Evolutionary conservation across 305 asterid genomes (phyloP).

Genomic region (Salvia sclarea): DNA sequence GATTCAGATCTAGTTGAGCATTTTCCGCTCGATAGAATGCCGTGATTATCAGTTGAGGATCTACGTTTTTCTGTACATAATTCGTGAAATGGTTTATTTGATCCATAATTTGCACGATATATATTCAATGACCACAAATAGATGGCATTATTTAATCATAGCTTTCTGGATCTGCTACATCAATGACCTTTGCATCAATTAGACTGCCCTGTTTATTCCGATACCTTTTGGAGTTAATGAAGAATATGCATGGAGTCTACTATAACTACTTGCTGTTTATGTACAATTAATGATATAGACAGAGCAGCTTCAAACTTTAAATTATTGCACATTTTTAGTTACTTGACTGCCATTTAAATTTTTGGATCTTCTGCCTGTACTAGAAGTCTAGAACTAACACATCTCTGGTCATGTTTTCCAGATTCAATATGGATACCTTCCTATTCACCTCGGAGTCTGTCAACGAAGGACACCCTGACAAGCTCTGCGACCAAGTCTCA

Average conservation of each 20-base stretch:
- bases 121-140: not conserved
- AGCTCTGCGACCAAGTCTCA: slow-evolving; percentile 93
- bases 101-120: not conserved
- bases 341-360: not conserved
- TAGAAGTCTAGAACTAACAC: slow-evolving; percentile 8
- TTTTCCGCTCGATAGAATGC: not conserved
- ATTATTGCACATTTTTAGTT: not conserved
- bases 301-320: not conserved
- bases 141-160: not conserved
- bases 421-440: slow-evolving; percentile 69
- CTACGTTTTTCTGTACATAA: slow-evolving; percentile 11
- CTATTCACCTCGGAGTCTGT: slow-evolving; percentile 87
- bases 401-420: slow-evolving; percentile 28
- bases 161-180: slow-evolving; percentile 20
- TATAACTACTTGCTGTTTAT: not conserved
- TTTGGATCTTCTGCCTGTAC: not conserved
- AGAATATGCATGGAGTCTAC: not conserved
- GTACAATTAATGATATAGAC: not conserved
- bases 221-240: not conserved
- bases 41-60: slow-evolving; percentile 9
- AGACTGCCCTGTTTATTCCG: not conserved
- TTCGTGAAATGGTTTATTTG: not conserved
- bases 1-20: slow-evolving; percentile 29
- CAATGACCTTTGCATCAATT: not conserved
- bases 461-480: slow-evolving; percentile 91